Conservation (phyloP, 1,284 basidiomycete species). For the Agaricales sp. region DNA sequence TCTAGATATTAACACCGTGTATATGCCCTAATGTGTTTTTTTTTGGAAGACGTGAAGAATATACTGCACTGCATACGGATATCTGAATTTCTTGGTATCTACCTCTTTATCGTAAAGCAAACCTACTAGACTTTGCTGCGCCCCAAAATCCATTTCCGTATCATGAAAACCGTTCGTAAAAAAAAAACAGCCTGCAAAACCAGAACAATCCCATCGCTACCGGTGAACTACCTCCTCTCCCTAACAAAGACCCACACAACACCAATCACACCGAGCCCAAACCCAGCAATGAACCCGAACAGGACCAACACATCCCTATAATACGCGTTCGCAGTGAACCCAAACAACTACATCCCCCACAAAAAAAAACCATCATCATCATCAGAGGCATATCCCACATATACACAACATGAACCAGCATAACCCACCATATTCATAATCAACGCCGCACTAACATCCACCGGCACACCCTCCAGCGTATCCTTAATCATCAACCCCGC, state of each 20-base stretch:
- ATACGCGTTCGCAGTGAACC: slow-evolving; percentile 67
- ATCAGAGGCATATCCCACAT: not conserved
- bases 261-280: slow-evolving; percentile 55
- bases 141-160: too few species aligned
- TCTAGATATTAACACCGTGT: too few species aligned
- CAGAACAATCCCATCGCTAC: too few species aligned
- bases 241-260: slow-evolving; percentile 68
- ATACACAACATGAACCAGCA: slow-evolving; percentile 2
- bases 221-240: slow-evolving; percentile 37
- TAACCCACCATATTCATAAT: slow-evolving; percentile 74
- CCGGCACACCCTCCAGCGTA: slow-evolving; percentile 68
- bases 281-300: slow-evolving; percentile 76
- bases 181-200: too few species aligned
- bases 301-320: slow-evolving; percentile 80
- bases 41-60: too few species aligned
- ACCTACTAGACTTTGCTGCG: too few species aligned
- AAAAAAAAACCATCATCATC: slow-evolving; percentile 1
- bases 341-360: slow-evolving; percentile 53
- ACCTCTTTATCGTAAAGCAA: too few species aligned
- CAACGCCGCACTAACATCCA: slow-evolving; percentile 65
- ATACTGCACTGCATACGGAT: too few species aligned
- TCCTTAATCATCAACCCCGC: slow-evolving; percentile 79
- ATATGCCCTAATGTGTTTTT: too few species aligned
- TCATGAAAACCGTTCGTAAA: too few species aligned
- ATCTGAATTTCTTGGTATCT: too few species aligned